Percentiles rank a stretch among this genome's conserved stretches.
Evolutionary conservation across 805 yeast genomes (phyloP).

Genomic region (Kuraishia ogatae): DNA sequence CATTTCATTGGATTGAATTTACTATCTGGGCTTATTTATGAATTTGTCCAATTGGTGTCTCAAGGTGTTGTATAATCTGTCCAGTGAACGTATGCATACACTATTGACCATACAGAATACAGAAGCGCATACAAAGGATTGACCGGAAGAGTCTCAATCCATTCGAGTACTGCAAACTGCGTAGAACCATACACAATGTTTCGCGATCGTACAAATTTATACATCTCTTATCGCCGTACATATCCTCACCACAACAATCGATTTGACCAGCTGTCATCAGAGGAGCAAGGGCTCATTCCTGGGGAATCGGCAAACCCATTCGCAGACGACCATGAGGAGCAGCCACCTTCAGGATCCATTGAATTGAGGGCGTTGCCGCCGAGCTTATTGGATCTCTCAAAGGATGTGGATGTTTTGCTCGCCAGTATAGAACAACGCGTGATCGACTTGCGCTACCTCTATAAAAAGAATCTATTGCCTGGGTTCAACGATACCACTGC

Average conservation of each 20-base stretch:
- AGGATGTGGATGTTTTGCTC: conserved; percentile 60
- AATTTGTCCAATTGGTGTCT: too few species aligned
- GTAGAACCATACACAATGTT: conserved; percentile 42
- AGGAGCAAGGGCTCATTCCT: conserved; percentile 50
- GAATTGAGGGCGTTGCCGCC: conserved; percentile 71
- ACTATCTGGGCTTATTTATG: too few species aligned
- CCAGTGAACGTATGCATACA: too few species aligned
- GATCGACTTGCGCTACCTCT: conserved; percentile 55
- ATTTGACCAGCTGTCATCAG: conserved; percentile 35
- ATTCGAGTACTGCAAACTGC: too few species aligned
- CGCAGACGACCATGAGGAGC: conserved; percentile 14
- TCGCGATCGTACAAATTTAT: conserved; percentile 91
- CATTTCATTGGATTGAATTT: too few species aligned
- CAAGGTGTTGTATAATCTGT: too few species aligned
- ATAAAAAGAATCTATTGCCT: conserved; percentile 78
- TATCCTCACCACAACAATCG: conserved; percentile 55
- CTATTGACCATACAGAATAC: not conserved
- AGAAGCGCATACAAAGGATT: not conserved
- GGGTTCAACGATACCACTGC: conserved; percentile 75
- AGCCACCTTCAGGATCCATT: conserved; percentile 23
- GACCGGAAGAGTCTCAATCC: too few species aligned
- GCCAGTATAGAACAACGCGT: conserved; percentile 43
- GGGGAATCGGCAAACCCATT: conserved; percentile 16
- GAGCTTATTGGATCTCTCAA: conserved; percentile 63
- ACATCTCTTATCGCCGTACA: conserved; percentile 81